These are phyloP conservation scores for Phaeosphaeria sp. DNA, from an alignment of 2,329 filamentous ascomycete species.

Conservation along the genomic window DNA sequence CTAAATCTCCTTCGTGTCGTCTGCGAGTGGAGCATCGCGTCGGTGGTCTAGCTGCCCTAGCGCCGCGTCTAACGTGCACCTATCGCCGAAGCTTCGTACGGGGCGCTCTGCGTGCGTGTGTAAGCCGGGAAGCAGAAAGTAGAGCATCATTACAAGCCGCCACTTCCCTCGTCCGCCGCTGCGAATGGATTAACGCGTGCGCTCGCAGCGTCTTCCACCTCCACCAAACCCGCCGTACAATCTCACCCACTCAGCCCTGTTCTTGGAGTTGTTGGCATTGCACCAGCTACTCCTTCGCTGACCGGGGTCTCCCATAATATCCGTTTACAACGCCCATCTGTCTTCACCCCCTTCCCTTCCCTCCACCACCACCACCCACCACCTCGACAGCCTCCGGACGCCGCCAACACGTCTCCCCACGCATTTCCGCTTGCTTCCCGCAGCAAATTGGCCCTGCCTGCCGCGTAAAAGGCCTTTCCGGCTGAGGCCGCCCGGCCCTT, in stretches of 20 bases:
- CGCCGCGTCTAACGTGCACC: neutral
- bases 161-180: conserved; percentile 6
- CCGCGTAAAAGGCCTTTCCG: conserved; percentile 42
- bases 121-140: neutral
- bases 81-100: conserved; percentile 1
- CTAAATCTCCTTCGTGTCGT: neutral
- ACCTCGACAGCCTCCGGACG: conserved; percentile 17
- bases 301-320: conserved; percentile 13
- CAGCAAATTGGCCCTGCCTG: conserved; percentile 39
- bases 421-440: conserved; percentile 6
- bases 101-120: neutral
- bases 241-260: conserved; percentile 11
- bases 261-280: conserved; percentile 13
- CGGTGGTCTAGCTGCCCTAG: conserved; percentile 1
- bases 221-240: conserved; percentile 15
- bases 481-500: conserved; percentile 44
- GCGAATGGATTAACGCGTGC: conserved; percentile 13
- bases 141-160: conserved; percentile 6
- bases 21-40: neutral
- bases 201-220: conserved; percentile 5
- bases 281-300: conserved; percentile 6
- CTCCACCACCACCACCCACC: conserved; percentile 24
- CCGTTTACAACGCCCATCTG: conserved; percentile 16
- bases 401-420: conserved; percentile 9
- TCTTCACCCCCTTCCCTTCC: conserved; percentile 21